A percentile compares a stretch with the other conserved stretches of the same genome.
These are phyloP conservation scores for Solanum commersonii DNA, from an alignment of 257 asterid species.

Conservation along the genomic window DNA sequence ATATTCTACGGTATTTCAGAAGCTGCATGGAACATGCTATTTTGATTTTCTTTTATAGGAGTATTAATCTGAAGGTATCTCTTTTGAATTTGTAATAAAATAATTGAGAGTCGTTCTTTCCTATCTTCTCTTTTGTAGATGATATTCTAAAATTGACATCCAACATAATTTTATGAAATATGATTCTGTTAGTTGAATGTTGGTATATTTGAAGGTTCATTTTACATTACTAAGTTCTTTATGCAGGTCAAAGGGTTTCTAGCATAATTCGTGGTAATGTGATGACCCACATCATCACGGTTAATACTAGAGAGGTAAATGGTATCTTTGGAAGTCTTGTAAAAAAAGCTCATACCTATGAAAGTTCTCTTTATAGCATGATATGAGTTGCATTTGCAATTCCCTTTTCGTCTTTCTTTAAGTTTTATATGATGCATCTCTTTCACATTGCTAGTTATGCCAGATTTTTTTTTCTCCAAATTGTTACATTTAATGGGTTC, in stretches of 20 bases:
- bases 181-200: background rate
- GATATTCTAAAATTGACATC: background rate
- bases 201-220: background rate
- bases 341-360: background rate
- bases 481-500: background rate
- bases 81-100: background rate
- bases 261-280: slow-evolving; percentile 62
- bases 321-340: background rate
- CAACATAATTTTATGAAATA: background rate
- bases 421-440: background rate
- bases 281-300: slow-evolving; percentile 66
- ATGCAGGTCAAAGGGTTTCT: slow-evolving; percentile 68
- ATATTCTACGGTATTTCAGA: background rate
- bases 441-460: background rate
- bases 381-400: background rate
- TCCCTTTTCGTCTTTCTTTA: background rate
- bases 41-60: background rate
- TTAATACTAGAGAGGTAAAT: slow-evolving; percentile 78
- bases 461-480: background rate
- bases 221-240: slow-evolving; percentile 2
- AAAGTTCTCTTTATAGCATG: background rate
- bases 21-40: background rate
- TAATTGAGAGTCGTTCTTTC: background rate
- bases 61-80: background rate
- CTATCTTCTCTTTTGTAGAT: background rate